Conservation (phyloP, 352 stramenopile genomes). For the Globisporangium heterothallicum region DNA sequence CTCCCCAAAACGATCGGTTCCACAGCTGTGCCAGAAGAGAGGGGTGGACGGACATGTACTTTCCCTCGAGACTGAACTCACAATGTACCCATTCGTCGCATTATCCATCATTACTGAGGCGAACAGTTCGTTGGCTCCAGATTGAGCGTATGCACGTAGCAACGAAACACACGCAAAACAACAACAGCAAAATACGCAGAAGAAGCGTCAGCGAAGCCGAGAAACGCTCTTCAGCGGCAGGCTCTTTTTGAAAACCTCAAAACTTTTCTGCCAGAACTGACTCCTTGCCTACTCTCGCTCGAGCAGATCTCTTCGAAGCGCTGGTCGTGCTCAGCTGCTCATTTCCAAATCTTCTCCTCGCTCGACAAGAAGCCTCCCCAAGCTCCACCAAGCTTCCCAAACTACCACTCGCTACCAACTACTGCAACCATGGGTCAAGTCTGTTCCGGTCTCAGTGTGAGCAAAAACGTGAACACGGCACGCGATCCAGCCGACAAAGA, state of each 20-base stretch:
- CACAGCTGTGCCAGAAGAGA: too few relatives aligned
- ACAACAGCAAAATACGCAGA: too few relatives aligned
- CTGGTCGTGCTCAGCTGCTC: constrained; percentile 7
- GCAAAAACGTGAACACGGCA: constrained; percentile 21
- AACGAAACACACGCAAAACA: too few relatives aligned
- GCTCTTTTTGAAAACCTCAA: too few relatives aligned
- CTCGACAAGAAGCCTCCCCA: constrained; percentile 16
- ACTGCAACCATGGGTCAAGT: constrained; percentile 43
- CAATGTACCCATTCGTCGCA: too few relatives aligned
- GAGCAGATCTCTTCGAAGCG: neutral
- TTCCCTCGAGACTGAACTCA: too few relatives aligned
- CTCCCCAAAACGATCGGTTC: too few relatives aligned
- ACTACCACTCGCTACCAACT: neutral
- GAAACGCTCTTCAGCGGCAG: neutral
- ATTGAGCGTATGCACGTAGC: too few relatives aligned
- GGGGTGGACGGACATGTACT: too few relatives aligned
- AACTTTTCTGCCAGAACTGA: neutral
- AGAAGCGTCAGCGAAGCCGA: neutral
- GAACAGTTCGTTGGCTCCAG: too few relatives aligned
- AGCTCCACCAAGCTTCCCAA: neutral
- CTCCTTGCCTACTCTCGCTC: neutral
- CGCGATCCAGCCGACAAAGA: constrained; percentile 26
- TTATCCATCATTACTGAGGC: too few relatives aligned
- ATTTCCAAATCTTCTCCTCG: constrained; percentile 30
- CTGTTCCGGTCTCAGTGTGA: constrained; percentile 37